Percentiles rank a stretch among this genome's conserved stretches.
phyloP scores from a whole-genome alignment of 306 rosid genomes.

The Pyrus betulifolia region DNA sequence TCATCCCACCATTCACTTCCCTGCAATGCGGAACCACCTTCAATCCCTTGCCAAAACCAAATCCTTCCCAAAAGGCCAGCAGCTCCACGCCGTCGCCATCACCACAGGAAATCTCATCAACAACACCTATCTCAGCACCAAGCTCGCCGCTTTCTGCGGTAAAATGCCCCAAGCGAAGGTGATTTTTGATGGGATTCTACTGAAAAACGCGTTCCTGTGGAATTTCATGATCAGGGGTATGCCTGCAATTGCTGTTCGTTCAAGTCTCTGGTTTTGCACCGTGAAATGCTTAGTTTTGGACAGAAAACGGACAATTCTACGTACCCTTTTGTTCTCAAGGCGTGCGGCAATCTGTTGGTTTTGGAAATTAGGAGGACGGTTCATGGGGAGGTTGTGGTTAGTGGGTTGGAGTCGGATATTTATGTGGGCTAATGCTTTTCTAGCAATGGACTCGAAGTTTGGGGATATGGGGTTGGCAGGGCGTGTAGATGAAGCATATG shows the following conservation, averaged over 20 bases:
- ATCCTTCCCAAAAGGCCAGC: constrained; percentile 28
- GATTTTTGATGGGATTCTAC: constrained; percentile 25
- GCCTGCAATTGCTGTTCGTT: constrained; percentile 23
- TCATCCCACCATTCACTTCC: constrained; percentile 25
- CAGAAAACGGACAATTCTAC: constrained; percentile 42
- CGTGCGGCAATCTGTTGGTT: constrained; percentile 44
- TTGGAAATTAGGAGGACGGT: constrained; percentile 34
- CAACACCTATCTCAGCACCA: constrained; percentile 41
- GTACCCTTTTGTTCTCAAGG: constrained; percentile 57
- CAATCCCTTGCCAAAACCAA: constrained; percentile 41
- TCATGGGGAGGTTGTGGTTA: constrained; percentile 39
- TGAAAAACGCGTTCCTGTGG: constrained; percentile 45
- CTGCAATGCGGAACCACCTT: constrained; percentile 46
- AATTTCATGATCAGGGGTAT: constrained; percentile 48
- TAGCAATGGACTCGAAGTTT: constrained; percentile 36
- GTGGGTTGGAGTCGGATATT: constrained; percentile 43
- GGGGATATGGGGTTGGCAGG: constrained; percentile 38
- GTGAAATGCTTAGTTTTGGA: constrained; percentile 34
- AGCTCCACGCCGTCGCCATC: constrained; percentile 39
- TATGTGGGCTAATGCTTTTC: constrained; percentile 44
- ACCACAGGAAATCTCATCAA: constrained; percentile 31
- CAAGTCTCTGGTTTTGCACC: constrained; percentile 34
- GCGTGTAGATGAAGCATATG: constrained; percentile 46
- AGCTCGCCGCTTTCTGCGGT: constrained; percentile 50
- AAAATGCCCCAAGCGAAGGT: constrained; percentile 34